Percentiles rank a stretch among this genome's conserved stretches.
Conservation (phyloP, 1,284 basidiomycete species). For the Cystobasidiaceae sp. region DNA sequence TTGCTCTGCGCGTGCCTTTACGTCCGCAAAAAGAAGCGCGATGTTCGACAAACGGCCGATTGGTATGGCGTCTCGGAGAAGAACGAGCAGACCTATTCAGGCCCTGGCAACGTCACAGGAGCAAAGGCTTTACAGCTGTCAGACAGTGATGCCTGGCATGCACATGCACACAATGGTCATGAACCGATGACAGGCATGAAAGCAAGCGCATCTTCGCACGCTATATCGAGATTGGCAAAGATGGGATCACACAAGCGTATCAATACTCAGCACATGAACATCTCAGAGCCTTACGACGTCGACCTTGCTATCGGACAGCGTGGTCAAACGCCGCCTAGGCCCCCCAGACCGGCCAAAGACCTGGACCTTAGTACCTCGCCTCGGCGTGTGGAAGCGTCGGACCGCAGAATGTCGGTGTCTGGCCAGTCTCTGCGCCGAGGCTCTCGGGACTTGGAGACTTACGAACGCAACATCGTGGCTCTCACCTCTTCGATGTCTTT, state of each 20-base stretch:
- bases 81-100: not conserved
- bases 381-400: not conserved
- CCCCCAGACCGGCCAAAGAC: not conserved
- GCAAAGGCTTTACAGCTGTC: not conserved
- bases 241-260: not conserved
- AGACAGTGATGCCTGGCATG: not conserved
- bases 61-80: not conserved
- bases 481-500: constrained; percentile 18
- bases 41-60: not conserved
- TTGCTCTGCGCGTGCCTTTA: not conserved
- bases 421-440: not conserved
- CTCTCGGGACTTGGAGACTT: not conserved
- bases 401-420: not conserved
- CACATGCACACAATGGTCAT: not conserved
- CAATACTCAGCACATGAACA: not conserved
- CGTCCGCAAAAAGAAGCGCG: not conserved
- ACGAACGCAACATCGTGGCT: constrained; percentile 19
- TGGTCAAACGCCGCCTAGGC: not conserved
- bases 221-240: not conserved
- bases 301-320: not conserved
- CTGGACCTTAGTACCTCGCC: not conserved
- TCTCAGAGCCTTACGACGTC: not conserved
- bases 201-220: not conserved
- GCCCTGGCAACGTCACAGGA: not conserved
- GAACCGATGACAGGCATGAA: not conserved